phyloP scores from a whole-genome alignment of 2,329 filamentous ascomycete genomes.

The Aurifilum marmelostoma region DNA sequence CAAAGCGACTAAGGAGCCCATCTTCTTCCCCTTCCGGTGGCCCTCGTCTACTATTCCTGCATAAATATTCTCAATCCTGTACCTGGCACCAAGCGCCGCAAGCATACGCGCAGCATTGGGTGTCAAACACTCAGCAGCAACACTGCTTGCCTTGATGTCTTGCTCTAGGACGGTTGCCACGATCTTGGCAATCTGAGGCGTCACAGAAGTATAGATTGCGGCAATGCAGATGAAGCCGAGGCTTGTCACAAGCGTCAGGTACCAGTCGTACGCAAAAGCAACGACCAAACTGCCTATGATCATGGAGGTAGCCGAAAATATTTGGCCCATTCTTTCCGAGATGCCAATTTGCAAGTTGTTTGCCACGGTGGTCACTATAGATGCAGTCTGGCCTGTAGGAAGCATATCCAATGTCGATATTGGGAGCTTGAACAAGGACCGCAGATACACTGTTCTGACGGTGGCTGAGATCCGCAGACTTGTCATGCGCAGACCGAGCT shows the following conservation, averaged over 20 bases:
- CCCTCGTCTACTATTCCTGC: conserved; percentile 57
- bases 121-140: conserved; percentile 57
- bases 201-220: conserved; percentile 49
- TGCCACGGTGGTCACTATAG: conserved; percentile 65
- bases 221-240: conserved; percentile 59
- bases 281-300: conserved; percentile 56
- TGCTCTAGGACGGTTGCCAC: conserved; percentile 49
- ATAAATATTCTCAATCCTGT: conserved; percentile 57
- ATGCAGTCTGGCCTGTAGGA: conserved; percentile 61
- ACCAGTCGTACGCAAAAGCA: conserved; percentile 61
- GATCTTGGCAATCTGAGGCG: conserved; percentile 60
- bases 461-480: conserved; percentile 63
- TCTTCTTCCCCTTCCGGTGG: conserved; percentile 49
- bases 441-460: conserved; percentile 66
- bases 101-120: conserved; percentile 51
- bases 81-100: conserved; percentile 63
- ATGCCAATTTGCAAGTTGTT: conserved; percentile 65
- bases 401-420: conserved; percentile 66
- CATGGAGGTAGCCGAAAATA: conserved; percentile 59
- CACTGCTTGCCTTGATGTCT: conserved; percentile 59
- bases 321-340: conserved; percentile 61
- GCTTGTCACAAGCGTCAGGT: conserved; percentile 60
- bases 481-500: conserved; percentile 59
- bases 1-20: conserved; percentile 52
- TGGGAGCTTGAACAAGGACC: conserved; percentile 64